phyloP scores from a whole-genome alignment of 495 filamentous ascomycete species.

The Neurospora discreta region DNA sequence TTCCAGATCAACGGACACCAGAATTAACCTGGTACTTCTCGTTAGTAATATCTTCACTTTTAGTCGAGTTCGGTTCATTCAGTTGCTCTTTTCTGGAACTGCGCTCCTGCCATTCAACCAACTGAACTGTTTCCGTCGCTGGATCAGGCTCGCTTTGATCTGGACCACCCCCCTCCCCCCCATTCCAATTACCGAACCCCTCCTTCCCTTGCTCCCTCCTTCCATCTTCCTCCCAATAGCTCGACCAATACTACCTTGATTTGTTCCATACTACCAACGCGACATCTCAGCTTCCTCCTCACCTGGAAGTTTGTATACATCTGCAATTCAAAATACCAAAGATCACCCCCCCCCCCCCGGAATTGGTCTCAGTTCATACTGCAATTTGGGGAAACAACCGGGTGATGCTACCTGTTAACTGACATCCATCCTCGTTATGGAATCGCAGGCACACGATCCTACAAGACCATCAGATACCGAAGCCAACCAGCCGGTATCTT shows the following conservation, averaged over 20 bases:
- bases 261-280: neutral
- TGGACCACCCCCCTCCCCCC: neutral
- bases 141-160: neutral
- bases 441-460: constrained; percentile 21
- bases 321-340: neutral
- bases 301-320: neutral
- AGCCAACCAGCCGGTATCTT: constrained; percentile 1
- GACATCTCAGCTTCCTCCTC: neutral
- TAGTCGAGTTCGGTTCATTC: neutral
- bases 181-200: neutral
- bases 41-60: neutral
- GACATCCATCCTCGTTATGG: constrained; percentile 29
- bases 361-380: neutral
- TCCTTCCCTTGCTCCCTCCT: neutral
- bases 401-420: neutral
- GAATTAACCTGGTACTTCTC: neutral
- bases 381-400: neutral
- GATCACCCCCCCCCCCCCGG: neutral
- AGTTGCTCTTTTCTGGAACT: neutral
- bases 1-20: neutral
- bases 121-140: neutral
- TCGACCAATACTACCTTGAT: neutral
- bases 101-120: neutral
- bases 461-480: neutral
- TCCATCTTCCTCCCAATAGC: neutral